Conservation (phyloP, 2,329 filamentous ascomycete genomes). For the Annulohypoxylon truncatum region DNA sequence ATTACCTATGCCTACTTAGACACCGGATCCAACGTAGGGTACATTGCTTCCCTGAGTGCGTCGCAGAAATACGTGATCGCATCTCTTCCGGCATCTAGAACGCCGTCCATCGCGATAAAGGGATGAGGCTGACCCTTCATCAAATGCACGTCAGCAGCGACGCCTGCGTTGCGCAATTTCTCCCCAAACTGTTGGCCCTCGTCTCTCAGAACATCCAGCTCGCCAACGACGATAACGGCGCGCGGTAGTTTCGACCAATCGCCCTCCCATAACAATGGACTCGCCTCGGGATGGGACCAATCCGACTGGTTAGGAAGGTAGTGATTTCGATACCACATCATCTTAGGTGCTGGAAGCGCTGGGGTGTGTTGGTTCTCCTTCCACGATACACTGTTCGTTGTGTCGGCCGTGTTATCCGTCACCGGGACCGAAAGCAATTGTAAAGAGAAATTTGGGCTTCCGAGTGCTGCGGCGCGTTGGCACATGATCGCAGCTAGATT, state of each 20-base stretch:
- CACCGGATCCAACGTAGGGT: constrained; percentile 6
- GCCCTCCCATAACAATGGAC: constrained; percentile 62
- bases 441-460: constrained; percentile 52
- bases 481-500: constrained; percentile 65
- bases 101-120: constrained; percentile 69
- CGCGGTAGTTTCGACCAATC: constrained; percentile 63
- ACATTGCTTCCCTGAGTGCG: constrained; percentile 41
- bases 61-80: constrained; percentile 60
- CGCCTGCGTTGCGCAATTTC: constrained; percentile 60
- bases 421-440: constrained; percentile 69
- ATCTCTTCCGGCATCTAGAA: constrained; percentile 61
- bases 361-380: constrained; percentile 62
- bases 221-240: constrained; percentile 65
- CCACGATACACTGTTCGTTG: constrained; percentile 60
- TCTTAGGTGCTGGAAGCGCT: constrained; percentile 66
- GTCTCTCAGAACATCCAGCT: constrained; percentile 65
- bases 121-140: constrained; percentile 68
- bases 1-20: constrained; percentile 2
- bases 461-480: constrained; percentile 59
- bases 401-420: constrained; percentile 66
- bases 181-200: constrained; percentile 65
- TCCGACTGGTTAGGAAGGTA: constrained; percentile 63
- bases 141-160: constrained; percentile 60
- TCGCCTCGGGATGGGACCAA: constrained; percentile 64
- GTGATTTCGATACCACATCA: constrained; percentile 70